Base-by-base conservation (phyloP, 2,329 filamentous ascomycete genomes). In the Fusarium sp. region DNA sequence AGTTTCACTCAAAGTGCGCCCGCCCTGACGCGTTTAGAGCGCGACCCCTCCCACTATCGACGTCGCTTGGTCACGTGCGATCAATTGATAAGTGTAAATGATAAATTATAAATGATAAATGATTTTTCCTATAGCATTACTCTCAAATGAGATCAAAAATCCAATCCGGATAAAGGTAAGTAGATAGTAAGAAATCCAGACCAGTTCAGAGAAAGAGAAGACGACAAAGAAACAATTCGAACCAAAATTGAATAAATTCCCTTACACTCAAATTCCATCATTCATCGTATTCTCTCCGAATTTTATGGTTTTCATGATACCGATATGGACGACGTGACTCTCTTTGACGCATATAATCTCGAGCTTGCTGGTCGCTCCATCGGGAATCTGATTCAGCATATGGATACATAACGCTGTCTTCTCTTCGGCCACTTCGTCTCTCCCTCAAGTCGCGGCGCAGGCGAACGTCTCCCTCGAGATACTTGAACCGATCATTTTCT, bases 21-120 rank as follows among this genome's bases (percentile, higher is more conserved):
- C 63, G 21, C 30, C 39, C 54, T 48, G 53, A 73, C 72, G 72
- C 70, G 72, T 67, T 61, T 61, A 25, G 14, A 54, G 62, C 71
- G 71, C 71, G 71, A 60, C 60, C 67, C 60, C 56, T 62, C 45
- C 39, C 39, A 46, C 34, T 42, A 21, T n/a, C 43, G 39, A 31
- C 50, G 30, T 67, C 69, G 60, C 72, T 74, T 50, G 44, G 45
- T 73, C 72, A 74, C 72, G 58, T 74, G 72, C 34, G 26, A 23
- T 61, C 31, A 34, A 57, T 60, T 54, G 14, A 19, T 13, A 28
- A 28, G 26, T 28, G 26, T 28, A 28, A 28, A 28, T 54, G 14
- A 30, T 37, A 37, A 10, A 37, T 18, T 21, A 19, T 13, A 48
- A 48, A 14, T 48, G 12, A 30, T 37, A 37, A 10, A 37, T 18